phyloP scores from a whole-genome alignment of 2,329 filamentous ascomycete genomes.

The Trichophyton verrucosum region DNA sequence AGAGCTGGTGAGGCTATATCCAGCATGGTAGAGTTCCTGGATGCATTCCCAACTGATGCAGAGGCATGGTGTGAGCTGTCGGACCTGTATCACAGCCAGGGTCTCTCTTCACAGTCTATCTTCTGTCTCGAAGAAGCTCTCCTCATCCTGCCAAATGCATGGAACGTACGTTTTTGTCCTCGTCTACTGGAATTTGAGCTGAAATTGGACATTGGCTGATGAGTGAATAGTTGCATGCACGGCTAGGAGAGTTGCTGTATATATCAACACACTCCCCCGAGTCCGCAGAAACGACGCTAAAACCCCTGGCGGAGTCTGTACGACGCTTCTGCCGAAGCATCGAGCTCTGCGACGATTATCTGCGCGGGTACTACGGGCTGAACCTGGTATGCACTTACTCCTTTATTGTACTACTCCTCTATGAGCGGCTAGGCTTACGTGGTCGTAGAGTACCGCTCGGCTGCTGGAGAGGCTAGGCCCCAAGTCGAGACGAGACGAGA shows the following conservation, averaged over 20 bases:
- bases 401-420: neutral
- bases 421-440: neutral
- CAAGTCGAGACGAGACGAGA: constrained; percentile 8
- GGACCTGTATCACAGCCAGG: constrained; percentile 71
- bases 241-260: constrained; percentile 70
- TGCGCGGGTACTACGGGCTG: constrained; percentile 85
- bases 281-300: constrained; percentile 24
- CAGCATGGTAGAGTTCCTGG: constrained; percentile 61
- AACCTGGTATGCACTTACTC: constrained; percentile 51
- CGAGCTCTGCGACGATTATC: constrained; percentile 84
- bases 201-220: neutral
- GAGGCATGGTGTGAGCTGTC: constrained; percentile 90
- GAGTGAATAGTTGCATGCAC: constrained; percentile 59
- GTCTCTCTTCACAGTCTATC: constrained; percentile 68
- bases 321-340: constrained; percentile 82
- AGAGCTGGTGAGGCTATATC: constrained; percentile 59
- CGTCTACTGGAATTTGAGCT: neutral
- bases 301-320: constrained; percentile 57
- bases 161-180: constrained; percentile 56
- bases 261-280: constrained; percentile 42
- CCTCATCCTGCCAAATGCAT: constrained; percentile 76
- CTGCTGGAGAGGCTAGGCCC: constrained; percentile 7
- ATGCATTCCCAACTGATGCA: constrained; percentile 75
- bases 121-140: constrained; percentile 86
- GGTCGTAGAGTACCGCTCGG: constrained; percentile 11